A percentile compares a stretch with the other conserved stretches of the same genome.
These are phyloP conservation scores for Trametes hirsuta DNA, from an alignment of 1,284 basidiomycete species.

Conservation along the genomic window DNA sequence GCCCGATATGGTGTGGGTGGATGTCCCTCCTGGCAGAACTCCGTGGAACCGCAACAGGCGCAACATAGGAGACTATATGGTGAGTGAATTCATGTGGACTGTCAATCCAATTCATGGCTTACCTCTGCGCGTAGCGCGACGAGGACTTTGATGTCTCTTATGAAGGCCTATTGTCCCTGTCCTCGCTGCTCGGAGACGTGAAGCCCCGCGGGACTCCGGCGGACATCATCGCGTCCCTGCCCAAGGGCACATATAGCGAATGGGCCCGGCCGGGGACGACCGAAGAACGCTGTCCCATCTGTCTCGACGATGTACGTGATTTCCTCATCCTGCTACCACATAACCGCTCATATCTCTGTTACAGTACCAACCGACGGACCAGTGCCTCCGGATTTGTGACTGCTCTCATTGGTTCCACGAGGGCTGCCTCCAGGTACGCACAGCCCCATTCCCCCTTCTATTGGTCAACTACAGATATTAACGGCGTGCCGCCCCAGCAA, in stretches of 20 bases:
- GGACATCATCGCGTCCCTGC: slow-evolving; percentile 58
- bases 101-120: background rate
- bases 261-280: slow-evolving; percentile 61
- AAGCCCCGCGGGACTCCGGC: slow-evolving; percentile 63
- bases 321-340: background rate
- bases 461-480: background rate
- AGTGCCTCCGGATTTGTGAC: slow-evolving; percentile 62
- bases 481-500: slow-evolving; percentile 21
- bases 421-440: slow-evolving; percentile 66
- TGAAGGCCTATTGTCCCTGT: slow-evolving; percentile 63
- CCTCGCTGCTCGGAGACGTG: slow-evolving; percentile 62
- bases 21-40: slow-evolving; percentile 13
- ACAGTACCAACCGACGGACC: slow-evolving; percentile 63
- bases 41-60: slow-evolving; percentile 25
- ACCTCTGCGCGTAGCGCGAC: slow-evolving; percentile 51
- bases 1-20: slow-evolving; percentile 18
- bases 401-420: slow-evolving; percentile 80
- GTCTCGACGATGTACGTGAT: slow-evolving; percentile 72
- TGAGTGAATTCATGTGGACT: slow-evolving; percentile 34
- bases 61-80: slow-evolving; percentile 63
- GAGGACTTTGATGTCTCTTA: slow-evolving; percentile 75
- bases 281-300: slow-evolving; percentile 76
- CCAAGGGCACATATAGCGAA: slow-evolving; percentile 64
- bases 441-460: background rate
- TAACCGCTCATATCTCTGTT: slow-evolving; percentile 15